These are phyloP conservation scores for Saccharum officinarum DNA, from an alignment of 176 grass and related monocot species.

Conservation along the genomic window DNA sequence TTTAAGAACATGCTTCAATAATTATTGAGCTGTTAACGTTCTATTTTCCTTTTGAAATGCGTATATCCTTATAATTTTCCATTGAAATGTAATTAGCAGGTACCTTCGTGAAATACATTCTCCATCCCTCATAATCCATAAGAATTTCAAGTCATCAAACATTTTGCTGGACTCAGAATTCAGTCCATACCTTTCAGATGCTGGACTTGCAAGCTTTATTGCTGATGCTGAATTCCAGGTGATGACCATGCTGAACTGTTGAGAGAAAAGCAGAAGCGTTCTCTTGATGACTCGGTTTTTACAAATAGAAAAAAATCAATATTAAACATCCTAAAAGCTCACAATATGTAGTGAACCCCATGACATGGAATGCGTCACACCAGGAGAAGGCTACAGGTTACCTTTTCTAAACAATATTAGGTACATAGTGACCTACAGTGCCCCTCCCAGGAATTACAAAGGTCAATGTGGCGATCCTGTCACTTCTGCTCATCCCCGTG, in stretches of 20 bases:
- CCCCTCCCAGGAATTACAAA: too few species aligned
- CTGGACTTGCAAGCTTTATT: conserved; percentile 64
- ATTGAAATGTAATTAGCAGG: conserved; percentile 42
- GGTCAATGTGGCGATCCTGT: not conserved
- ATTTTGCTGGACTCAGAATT: conserved; percentile 75
- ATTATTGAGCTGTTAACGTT: conserved; percentile 9
- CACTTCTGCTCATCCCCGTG: not conserved
- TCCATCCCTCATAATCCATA: conserved; percentile 59
- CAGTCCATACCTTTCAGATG: conserved; percentile 75
- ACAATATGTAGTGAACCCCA: not conserved
- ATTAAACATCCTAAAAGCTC: not conserved
- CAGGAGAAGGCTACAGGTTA: too few species aligned
- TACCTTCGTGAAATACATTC: conserved; percentile 82
- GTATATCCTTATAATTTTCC: conserved; percentile 30
- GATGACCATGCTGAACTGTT: not conserved
- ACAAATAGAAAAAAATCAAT: too few species aligned
- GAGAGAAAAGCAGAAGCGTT: not conserved
- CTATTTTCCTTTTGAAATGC: conserved; percentile 23
- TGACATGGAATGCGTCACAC: too few species aligned
- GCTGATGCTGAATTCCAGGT: conserved; percentile 82
- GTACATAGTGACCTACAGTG: too few species aligned
- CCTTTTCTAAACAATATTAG: too few species aligned
- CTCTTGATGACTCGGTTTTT: not conserved
- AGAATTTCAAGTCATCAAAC: conserved; percentile 96
- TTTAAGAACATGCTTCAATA: not conserved